Conservation (phyloP, 2,329 filamentous ascomycete genomes). For the Grosmannia penicillata region DNA sequence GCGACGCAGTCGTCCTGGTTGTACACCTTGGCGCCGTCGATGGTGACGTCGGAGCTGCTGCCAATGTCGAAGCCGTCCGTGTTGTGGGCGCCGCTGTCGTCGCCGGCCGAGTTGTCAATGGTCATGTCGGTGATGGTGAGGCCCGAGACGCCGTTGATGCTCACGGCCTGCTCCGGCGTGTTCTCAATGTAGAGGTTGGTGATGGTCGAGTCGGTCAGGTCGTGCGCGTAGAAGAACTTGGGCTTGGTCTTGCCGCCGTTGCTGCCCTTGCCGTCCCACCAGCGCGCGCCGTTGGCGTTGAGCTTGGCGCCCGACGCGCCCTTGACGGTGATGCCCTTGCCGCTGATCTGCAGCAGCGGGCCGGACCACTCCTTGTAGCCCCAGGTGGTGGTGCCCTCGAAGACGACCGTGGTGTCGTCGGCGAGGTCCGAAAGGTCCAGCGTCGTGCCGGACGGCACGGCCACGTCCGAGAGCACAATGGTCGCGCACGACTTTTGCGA, state of each 20-base stretch:
- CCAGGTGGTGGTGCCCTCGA: slow-evolving; percentile 20
- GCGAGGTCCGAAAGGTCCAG: slow-evolving; percentile 41
- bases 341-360: slow-evolving; percentile 7
- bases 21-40: slow-evolving; percentile 35
- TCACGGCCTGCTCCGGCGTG: slow-evolving; percentile 26
- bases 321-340: slow-evolving; percentile 5
- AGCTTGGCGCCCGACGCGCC: slow-evolving; percentile 14
- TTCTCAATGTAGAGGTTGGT: slow-evolving; percentile 24
- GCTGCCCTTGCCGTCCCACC: slow-evolving; percentile 44
- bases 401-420: slow-evolving; percentile 29
- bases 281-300: slow-evolving; percentile 6
- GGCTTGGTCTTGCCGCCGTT: slow-evolving; percentile 50
- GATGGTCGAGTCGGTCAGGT: slow-evolving; percentile 33
- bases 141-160: slow-evolving; percentile 21
- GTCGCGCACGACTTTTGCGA: slow-evolving; percentile 28
- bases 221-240: slow-evolving; percentile 37
- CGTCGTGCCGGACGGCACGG: slow-evolving; percentile 41
- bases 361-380: slow-evolving; percentile 8
- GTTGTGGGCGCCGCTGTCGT: slow-evolving; percentile 39
- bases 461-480: slow-evolving; percentile 36
- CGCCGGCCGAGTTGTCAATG: slow-evolving; percentile 24
- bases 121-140: slow-evolving; percentile 20
- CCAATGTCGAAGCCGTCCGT: slow-evolving; percentile 46
- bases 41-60: slow-evolving; percentile 30
- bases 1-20: slow-evolving; percentile 50